These are phyloP conservation scores for Basipetospora chlamydospora DNA, from an alignment of 2,329 filamentous ascomycete genomes.

Conservation along the genomic window DNA sequence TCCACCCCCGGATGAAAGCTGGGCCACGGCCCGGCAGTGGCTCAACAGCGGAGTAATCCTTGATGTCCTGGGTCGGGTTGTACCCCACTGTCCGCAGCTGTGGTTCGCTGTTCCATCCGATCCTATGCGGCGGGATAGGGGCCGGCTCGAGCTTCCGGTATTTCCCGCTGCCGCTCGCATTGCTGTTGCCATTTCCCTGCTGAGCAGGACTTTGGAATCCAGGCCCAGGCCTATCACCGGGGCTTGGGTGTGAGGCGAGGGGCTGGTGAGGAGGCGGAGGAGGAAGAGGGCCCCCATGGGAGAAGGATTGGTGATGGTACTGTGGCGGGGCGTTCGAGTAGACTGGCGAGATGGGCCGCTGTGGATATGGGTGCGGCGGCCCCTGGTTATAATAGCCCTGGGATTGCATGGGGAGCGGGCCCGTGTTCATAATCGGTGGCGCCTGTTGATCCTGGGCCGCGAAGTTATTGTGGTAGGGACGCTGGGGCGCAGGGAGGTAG, in stretches of 20 bases:
- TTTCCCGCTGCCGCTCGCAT: constrained; percentile 18
- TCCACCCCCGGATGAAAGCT: constrained; percentile 43
- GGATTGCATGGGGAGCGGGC: not conserved
- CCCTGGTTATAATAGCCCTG: no score
- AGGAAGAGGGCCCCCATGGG: no score
- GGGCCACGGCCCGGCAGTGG: constrained; percentile 41
- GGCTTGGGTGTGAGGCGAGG: constrained; percentile 1
- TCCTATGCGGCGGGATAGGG: constrained; percentile 35
- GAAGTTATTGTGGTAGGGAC: constrained; percentile 19
- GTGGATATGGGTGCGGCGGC: not conserved
- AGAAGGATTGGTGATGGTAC: no score
- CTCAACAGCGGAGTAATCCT: constrained; percentile 40
- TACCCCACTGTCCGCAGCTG: constrained; percentile 46
- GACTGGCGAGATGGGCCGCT: not conserved
- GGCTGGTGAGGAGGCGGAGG: no score
- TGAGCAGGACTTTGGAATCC: constrained; percentile 1
- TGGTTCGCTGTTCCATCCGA: constrained; percentile 28
- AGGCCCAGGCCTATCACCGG: not conserved
- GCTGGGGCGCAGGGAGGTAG: constrained; percentile 16
- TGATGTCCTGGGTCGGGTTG: constrained; percentile 38
- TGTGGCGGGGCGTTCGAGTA: not conserved
- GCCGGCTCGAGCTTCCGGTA: constrained; percentile 46
- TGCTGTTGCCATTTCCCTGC: constrained; percentile 4
- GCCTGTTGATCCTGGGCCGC: constrained; percentile 15
- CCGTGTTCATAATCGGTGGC: constrained; percentile 7